These are phyloP conservation scores for Triangularia setosa DNA, from an alignment of 2,329 filamentous ascomycete species.

Conservation along the genomic window DNA sequence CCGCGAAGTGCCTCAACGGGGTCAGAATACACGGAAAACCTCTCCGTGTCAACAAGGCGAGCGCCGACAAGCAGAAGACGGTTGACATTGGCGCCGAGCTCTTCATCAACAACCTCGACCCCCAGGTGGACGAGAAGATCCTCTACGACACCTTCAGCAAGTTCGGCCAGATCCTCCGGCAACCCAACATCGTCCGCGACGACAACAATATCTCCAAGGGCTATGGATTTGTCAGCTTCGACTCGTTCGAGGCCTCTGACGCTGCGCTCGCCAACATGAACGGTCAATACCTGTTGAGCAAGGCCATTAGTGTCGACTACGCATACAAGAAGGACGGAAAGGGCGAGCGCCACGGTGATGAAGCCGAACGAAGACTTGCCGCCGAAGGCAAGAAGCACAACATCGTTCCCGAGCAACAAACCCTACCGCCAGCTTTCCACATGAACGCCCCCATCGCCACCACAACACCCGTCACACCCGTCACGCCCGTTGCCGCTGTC, in stretches of 20 bases:
- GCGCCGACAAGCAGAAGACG: conserved; percentile 88
- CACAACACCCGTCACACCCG: conserved; percentile 24
- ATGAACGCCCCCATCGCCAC: conserved; percentile 30
- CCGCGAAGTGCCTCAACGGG: conserved; percentile 93
- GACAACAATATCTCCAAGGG: conserved; percentile 86
- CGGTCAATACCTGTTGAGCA: conserved; percentile 94
- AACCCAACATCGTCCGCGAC: conserved; percentile 90
- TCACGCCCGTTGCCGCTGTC: conserved; percentile 21
- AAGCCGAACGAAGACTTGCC: conserved; percentile 87
- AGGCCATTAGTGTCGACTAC: conserved; percentile 94
- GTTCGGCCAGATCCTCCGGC: conserved; percentile 78
- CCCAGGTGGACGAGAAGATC: conserved; percentile 91
- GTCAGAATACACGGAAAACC: conserved; percentile 90
- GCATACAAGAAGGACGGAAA: conserved; percentile 99
- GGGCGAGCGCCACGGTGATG: conserved; percentile 90
- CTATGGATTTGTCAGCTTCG: conserved; percentile 92
- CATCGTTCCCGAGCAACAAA: conserved; percentile 75
- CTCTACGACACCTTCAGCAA: conserved; percentile 91
- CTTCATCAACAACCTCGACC: conserved; percentile 92
- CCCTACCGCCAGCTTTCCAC: conserved; percentile 71
- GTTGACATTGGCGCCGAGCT: conserved; percentile 94
- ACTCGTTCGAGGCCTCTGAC: conserved; percentile 90
- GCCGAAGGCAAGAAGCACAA: conserved; percentile 93
- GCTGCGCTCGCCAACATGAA: conserved; percentile 90
- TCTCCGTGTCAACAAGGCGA: conserved; percentile 90